Evolutionary conservation across 164 flowering plant genomes (phyloP), one percentile per base, ranked within the genome.

Genomic region (Berberis thunbergii): DNA sequence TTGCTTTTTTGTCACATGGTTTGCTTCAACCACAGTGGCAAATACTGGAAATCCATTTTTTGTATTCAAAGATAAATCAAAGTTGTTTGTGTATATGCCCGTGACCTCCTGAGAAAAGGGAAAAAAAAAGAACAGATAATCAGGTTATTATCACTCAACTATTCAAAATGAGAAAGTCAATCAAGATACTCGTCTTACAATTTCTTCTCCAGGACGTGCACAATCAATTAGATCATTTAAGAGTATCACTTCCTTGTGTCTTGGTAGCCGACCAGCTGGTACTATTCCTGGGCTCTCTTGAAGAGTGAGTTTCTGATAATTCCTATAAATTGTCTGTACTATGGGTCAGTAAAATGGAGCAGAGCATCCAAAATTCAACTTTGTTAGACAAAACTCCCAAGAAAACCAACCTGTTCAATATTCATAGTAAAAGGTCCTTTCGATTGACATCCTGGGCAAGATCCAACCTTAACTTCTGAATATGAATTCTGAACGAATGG

Each of bases 131-230:
- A n/a, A 49, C 42, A 63, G 8, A 57, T 49, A 13, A 12, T 68
- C 26, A 67, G 64, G 3, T 44, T 38, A 8, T 2, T 62, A 44
- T 46, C 58, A 55, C 48, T 13, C 9, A 60, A 7, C 45, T 8
- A 53, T 57, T 6, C 10, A 41, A 57, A 10, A 57, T 56, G 43
- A 39, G 3, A 57, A 41, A 40, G 6, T 26, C 12, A 40, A 9
- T 6, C 10, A 53, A 56, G 49, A 40, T n/a, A 38, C 61, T 65
- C 45, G 43, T 39, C 38, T 38, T 83, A 91, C 96, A 75, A 94
- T 91, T 68, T 94, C 96, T 86, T 94, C 98, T 43, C 98, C 98
- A 11, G 98, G 97, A 42, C 97, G 95, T n/a, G 96, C 98, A 81
- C 91, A 94, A 68, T 94, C 98, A 65, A 94, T 94, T 12, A 94